Evolutionary conservation across 768 basidiomycete genomes (phyloP), one percentile per base, ranked within the genome.

Genomic region (Mycena galericulata): DNA sequence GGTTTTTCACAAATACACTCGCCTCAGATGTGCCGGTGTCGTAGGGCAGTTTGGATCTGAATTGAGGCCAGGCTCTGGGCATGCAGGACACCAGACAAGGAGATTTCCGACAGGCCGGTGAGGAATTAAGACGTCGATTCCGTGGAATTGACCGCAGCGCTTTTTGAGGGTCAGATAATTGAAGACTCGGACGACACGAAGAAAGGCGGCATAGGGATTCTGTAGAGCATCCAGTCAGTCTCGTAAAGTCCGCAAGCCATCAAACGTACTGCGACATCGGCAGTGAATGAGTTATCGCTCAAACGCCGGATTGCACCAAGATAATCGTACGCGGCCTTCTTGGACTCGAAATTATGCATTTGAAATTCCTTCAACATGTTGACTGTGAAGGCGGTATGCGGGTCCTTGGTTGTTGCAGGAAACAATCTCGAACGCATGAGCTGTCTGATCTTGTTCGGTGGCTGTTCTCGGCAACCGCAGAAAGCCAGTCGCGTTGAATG

Each of bases 301-400:
- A 75, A 41, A 1, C 75, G 70, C 1, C 72, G 67, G 20, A 79
- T 58, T 14, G 74, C 65, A 0, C 70, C 70, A 17, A 75, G 56
- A 38, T 72, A 76, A 50, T 77, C 75, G 50, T 77, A 74, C 1
- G 73, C 72, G 0, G 77, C 69, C 34, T 69, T 62, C 43, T 78
- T 76, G 1, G 73, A 73, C 54, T 75, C 75, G 9, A 75, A 65
- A 46, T 74, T 62, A 22, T 72, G 72, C 1, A 78, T 14, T 30
- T 79, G 76, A 53, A 76, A 77, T 12, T 68, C 34, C 8, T 72
- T 62, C 8, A 78, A 67, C 20, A 76, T 51, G 15, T 53, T 30
- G 41, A 77, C 64, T 1, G 76, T 76, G 50, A 78, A 79, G 0
- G 76, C 79, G 4, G 67, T 73, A 2, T 49, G 56, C 0, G 78